These are phyloP conservation scores for Peltaster fructicola DNA, from an alignment of 2,329 filamentous ascomycete species.

Conservation along the genomic window DNA sequence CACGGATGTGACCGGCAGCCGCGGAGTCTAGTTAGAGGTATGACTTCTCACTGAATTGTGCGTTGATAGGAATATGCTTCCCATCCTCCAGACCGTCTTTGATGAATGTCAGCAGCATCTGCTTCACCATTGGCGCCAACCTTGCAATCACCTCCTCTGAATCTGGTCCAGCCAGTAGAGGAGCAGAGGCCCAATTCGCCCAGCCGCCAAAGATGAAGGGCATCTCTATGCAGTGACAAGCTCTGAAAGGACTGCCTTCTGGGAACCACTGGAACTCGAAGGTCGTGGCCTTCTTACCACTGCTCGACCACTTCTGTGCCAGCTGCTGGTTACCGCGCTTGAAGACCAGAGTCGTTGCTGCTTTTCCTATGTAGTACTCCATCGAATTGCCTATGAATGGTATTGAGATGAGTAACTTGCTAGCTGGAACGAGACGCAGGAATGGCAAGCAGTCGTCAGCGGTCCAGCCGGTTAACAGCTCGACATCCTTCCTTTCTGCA, in stretches of 20 bases:
- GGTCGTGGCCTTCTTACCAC: neutral
- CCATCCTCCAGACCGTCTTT: neutral
- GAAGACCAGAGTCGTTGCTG: no score
- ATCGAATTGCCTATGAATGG: no score
- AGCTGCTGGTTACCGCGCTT: no score
- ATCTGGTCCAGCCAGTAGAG: neutral
- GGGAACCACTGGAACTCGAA: conserved; percentile 1
- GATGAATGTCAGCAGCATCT: neutral
- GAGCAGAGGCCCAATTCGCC: neutral
- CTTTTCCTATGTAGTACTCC: no score
- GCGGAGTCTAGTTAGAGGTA: no score
- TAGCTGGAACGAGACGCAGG: no score
- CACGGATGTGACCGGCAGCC: no score
- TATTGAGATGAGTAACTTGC: no score
- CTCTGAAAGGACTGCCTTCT: neutral
- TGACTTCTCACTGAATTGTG: no score
- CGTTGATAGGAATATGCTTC: neutral
- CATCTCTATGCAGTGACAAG: conserved; percentile 1
- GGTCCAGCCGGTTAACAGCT: conserved; percentile 1
- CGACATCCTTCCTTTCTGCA: neutral
- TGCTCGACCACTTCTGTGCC: neutral
- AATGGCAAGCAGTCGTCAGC: conserved; percentile 1
- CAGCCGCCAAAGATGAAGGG: neutral
- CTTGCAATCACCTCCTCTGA: neutral
- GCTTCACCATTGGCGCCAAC: neutral